Conservation (phyloP, 495 filamentous ascomycete species). For the Penicillium macrosclerotiorum region DNA sequence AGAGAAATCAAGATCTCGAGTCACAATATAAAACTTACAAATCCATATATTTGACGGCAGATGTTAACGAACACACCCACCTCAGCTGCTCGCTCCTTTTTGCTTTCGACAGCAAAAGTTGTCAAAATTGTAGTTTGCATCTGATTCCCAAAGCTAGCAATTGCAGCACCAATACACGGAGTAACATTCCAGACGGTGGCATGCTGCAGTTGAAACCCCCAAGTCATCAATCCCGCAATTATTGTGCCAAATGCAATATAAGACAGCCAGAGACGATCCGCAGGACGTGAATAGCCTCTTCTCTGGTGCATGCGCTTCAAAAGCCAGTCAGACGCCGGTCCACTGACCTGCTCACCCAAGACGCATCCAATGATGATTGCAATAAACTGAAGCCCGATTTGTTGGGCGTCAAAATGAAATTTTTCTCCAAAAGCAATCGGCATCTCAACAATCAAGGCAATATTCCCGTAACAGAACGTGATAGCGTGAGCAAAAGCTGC, state of each 20-base stretch:
- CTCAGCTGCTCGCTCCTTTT: slow-evolving; percentile 21
- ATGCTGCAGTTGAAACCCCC: slow-evolving; percentile 29
- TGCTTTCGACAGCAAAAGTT: slow-evolving; percentile 31
- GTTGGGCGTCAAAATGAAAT: slow-evolving; percentile 32
- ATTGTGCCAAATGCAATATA: slow-evolving; percentile 30
- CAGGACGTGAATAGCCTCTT: slow-evolving; percentile 16
- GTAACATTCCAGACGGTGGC: slow-evolving; percentile 32
- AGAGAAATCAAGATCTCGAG: too few species aligned
- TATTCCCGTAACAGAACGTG: slow-evolving; percentile 32
- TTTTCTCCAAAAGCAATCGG: slow-evolving; percentile 29
- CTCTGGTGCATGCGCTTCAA: slow-evolving; percentile 11
- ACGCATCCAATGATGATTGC: slow-evolving; percentile 35
- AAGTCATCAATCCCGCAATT: slow-evolving; percentile 27
- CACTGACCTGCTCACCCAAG: slow-evolving; percentile 35
- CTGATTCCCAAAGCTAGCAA: slow-evolving; percentile 36
- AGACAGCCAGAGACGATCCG: slow-evolving; percentile 34
- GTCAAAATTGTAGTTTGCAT: slow-evolving; percentile 33
- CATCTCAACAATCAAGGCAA: slow-evolving; percentile 33
- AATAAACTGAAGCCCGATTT: slow-evolving; percentile 38
- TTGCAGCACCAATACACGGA: slow-evolving; percentile 31
- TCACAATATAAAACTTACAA: slow-evolving; percentile 18
- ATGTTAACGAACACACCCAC: slow-evolving; percentile 36
- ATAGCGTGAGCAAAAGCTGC: slow-evolving; percentile 28
- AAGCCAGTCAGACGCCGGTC: slow-evolving; percentile 31
- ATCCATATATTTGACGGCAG: slow-evolving; percentile 33